A percentile compares a stretch with the other conserved stretches of the same genome.
phyloP scores from a whole-genome alignment of 169 alveolate species.

The Hepatocystis sp. region DNA sequence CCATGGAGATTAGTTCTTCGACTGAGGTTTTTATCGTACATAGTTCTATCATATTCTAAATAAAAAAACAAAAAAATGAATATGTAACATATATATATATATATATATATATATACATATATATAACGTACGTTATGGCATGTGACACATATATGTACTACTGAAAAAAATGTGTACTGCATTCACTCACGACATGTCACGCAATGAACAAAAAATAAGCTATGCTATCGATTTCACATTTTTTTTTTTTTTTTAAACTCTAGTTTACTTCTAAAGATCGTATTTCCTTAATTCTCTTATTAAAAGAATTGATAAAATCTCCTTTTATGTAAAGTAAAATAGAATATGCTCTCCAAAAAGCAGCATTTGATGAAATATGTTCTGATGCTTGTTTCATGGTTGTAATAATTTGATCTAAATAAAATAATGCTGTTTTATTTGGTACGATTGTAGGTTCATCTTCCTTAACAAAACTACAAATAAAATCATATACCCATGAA shows the following conservation, averaged over 20 bases:
- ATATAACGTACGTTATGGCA: neutral
- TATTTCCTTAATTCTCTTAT: slow-evolving; percentile 68
- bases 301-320: slow-evolving; percentile 17
- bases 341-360: slow-evolving; percentile 65
- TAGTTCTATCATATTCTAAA: slow-evolving; percentile 62
- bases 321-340: slow-evolving; percentile 66
- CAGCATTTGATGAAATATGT: slow-evolving; percentile 34
- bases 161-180: too few species aligned
- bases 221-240: too few species aligned
- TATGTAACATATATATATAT: neutral
- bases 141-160: too few species aligned
- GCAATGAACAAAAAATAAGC: too few species aligned
- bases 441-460: slow-evolving; percentile 42
- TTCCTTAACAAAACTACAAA: slow-evolving; percentile 57
- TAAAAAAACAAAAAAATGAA: neutral
- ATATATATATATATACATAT: neutral
- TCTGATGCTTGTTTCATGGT: slow-evolving; percentile 72
- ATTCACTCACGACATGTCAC: too few species aligned
- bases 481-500: slow-evolving; percentile 35
- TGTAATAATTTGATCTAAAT: slow-evolving; percentile 75
- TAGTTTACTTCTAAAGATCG: slow-evolving; percentile 53
- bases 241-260: too few species aligned
- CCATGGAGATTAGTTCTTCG: slow-evolving; percentile 23
- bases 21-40: slow-evolving; percentile 25
- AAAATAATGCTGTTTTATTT: slow-evolving; percentile 24